phyloP scores from a whole-genome alignment of 2,329 filamentous ascomycete genomes.

The Alternaria postmessia region DNA sequence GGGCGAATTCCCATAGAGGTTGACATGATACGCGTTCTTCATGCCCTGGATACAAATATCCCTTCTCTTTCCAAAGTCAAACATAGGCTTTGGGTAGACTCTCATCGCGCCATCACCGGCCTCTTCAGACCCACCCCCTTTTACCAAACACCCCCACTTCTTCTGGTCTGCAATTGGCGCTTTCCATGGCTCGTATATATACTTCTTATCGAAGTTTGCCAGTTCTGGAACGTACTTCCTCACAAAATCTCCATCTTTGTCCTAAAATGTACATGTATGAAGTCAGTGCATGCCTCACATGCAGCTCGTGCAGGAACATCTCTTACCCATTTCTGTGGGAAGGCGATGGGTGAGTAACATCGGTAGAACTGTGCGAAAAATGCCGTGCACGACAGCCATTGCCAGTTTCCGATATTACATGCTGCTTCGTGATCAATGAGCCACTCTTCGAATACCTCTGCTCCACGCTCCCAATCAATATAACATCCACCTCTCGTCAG shows the following conservation, averaged over 20 bases:
- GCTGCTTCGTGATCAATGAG: constrained; percentile 78
- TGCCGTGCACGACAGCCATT: constrained; percentile 78
- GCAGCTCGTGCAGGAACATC: too few relatives aligned
- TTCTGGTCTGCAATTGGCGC: constrained; percentile 73
- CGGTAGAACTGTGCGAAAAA: constrained; percentile 78
- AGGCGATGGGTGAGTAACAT: constrained; percentile 74
- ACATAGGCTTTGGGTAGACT: constrained; percentile 77
- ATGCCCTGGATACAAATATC: constrained; percentile 70
- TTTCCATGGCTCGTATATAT: constrained; percentile 83
- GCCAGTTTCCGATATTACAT: constrained; percentile 80
- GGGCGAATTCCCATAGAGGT: constrained; percentile 69
- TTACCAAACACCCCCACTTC: constrained; percentile 70
- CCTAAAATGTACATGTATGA: constrained; percentile 37
- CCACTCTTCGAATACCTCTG: constrained; percentile 79
- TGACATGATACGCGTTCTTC: constrained; percentile 74
- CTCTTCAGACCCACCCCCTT: constrained; percentile 52
- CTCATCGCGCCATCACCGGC: constrained; percentile 53
- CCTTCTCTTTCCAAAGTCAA: constrained; percentile 73
- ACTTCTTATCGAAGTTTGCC: constrained; percentile 68
- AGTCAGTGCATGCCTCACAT: too few relatives aligned
- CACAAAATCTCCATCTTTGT: constrained; percentile 71
- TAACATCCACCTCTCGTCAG: constrained; percentile 82
- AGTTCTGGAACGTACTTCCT: constrained; percentile 74
- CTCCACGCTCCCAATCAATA: constrained; percentile 79
- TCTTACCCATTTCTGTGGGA: constrained; percentile 72